Percentiles rank a stretch among this genome's conserved stretches.
Conservation (phyloP, 768 basidiomycete genomes). For the Tubosaeta sp. region DNA sequence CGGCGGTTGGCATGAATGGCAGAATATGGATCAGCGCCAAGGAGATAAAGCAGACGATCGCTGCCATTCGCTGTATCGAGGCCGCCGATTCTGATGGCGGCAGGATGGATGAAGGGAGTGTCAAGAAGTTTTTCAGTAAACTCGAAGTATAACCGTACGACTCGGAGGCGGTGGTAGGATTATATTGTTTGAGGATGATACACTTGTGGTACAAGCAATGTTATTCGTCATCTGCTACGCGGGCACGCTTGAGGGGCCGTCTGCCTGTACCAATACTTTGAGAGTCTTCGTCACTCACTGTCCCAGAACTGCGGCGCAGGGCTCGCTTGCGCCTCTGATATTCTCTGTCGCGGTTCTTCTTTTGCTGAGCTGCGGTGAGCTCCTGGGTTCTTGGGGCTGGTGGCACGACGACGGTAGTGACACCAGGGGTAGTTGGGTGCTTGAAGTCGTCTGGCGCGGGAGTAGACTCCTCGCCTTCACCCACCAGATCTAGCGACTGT, state of each 20-base stretch:
- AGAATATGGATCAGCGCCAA: conserved; percentile 85
- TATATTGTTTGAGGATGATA: neutral
- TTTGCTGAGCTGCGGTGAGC: conserved; percentile 65
- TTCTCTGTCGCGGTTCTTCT: conserved; percentile 75
- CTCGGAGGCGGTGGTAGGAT: neutral
- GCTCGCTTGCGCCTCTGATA: conserved; percentile 79
- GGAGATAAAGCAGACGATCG: conserved; percentile 69
- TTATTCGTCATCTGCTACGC: conserved; percentile 64
- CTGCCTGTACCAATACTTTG: conserved; percentile 42
- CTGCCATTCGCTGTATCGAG: conserved; percentile 74
- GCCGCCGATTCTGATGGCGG: conserved; percentile 73
- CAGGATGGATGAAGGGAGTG: conserved; percentile 49
- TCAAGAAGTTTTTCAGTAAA: conserved; percentile 50
- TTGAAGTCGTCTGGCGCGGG: conserved; percentile 64
- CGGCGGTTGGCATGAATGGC: conserved; percentile 88
- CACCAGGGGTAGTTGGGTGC: conserved; percentile 64
- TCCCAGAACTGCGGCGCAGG: conserved; percentile 57
- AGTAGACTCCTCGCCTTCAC: conserved; percentile 60
- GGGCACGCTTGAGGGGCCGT: conserved; percentile 64
- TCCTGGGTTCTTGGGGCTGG: conserved; percentile 69
- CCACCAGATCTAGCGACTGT: conserved; percentile 72
- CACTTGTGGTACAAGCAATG: conserved; percentile 2
- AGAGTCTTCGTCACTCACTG: conserved; percentile 70
- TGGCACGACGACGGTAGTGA: conserved; percentile 75
- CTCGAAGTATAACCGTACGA: conserved; percentile 35